Percentiles rank a stretch among this genome's conserved stretches.
Evolutionary conservation across 1,284 basidiomycete species (phyloP).

Genomic region (Leccinum fuscescens): DNA sequence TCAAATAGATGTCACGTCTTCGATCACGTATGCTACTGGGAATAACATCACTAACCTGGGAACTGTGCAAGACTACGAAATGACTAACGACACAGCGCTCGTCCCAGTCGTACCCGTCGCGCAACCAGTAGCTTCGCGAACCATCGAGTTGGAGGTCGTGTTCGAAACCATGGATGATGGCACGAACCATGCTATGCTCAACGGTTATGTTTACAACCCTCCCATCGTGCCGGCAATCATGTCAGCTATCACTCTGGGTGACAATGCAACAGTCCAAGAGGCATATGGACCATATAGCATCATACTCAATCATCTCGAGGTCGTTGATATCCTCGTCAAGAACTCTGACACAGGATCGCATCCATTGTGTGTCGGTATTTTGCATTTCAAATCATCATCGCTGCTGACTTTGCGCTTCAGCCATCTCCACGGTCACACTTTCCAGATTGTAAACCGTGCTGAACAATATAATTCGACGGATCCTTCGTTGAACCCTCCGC

Average conservation of each 20-base stretch:
- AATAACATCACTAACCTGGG: conserved; percentile 50
- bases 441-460: conserved; percentile 74
- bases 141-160: conserved; percentile 52
- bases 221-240: conserved; percentile 75
- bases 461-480: conserved; percentile 77
- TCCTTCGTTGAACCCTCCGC: conserved; percentile 76
- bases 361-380: conserved; percentile 64
- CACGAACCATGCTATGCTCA: conserved; percentile 75
- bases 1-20: conserved; percentile 69
- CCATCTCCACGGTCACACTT: conserved; percentile 82
- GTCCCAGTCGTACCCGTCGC: conserved; percentile 52
- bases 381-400: neutral
- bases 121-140: conserved; percentile 43
- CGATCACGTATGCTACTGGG: conserved; percentile 61
- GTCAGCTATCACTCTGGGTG: conserved; percentile 73
- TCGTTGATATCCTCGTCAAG: conserved; percentile 78
- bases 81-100: conserved; percentile 61
- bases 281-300: conserved; percentile 83
- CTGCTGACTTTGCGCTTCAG: conserved; percentile 35
- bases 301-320: conserved; percentile 71
- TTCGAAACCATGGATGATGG: conserved; percentile 80
- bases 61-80: conserved; percentile 50
- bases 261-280: conserved; percentile 61
- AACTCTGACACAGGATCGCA: conserved; percentile 79
- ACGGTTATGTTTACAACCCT: conserved; percentile 67